Evolutionary conservation across 2,329 filamentous ascomycete species (phyloP), one percentile per base, ranked within the genome.

Genomic region (Emergomyces pasteurianus): DNA sequence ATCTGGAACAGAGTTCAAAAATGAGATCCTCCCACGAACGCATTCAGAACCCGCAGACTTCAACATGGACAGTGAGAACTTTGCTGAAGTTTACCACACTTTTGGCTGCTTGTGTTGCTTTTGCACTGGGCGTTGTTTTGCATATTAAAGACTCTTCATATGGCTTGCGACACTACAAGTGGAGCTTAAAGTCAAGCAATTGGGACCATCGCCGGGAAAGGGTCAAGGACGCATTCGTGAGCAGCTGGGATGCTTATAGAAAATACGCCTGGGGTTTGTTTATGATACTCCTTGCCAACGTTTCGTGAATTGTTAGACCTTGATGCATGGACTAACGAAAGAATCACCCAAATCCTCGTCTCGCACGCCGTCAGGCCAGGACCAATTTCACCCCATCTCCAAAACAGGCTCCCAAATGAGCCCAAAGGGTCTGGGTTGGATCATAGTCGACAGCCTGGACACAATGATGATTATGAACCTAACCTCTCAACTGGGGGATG

Each of bases 391-490:
- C 67, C 94, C 94, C 1, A 77, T 92, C 36, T 85, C 88, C 5
- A 94, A 94, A 72, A 84, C 77, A 21, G 89, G 90, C 58, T 81
- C 80, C 57, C 86, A 94, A 68, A 97, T 99, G 92, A 86, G 90
- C 7, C 82, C 87, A 2, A 86, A 90, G 64, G 94, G 92, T 26
- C 81, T 99, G 75, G 94, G 94, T 36, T 99, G 95, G 94, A 97
- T 97, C 69, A 96, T 99, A 64, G 87, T 99, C 61, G 94, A 99
- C 76, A 86, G 92, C 16, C 79, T 99, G 64, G 94, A 99, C 74
- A 99, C 94, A 0, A 84, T 97, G 81, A 99, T 99, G 78, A 80
- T 99, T 63, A 99, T 99, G 94, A 97, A 97, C 73, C 80, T 95
- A 65, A 97, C 92, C 18, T 88, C 85, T 40, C 86, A 92, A 63